Evolutionary conservation across 257 asterid species (phyloP), one percentile per base, ranked within the genome.

Genomic region (Nicotiana noctiflora): DNA sequence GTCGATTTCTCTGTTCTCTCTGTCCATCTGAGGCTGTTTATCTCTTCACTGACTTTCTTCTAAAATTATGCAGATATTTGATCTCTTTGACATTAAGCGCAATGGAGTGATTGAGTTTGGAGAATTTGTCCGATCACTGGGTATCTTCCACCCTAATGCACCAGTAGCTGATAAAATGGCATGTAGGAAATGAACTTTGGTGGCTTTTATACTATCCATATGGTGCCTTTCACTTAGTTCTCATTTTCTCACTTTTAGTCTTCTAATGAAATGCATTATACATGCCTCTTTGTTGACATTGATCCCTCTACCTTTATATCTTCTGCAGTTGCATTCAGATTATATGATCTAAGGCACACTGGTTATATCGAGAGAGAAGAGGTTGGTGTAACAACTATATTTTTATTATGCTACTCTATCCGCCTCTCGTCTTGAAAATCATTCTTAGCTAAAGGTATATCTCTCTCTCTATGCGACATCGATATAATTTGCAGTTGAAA

Each of bases 31-130:
- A 44, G n/a, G 53, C n/a, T 77, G 56, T 70, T 19, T 57, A 56
- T 56, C 23, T 13, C 34, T 57, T 77, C 56, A 34, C 57, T 2
- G 31, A 34, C 70, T 57, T 77, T 57, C 31, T 56, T 59, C 63
- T 34, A 13, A 72, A 18, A 62, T 52, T 13, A 6, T 89, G 85
- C 81, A 93, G 97, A 83, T 93, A 76, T 93, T 95, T 79, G 93
- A 95, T 83, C 78, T 90, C 82, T 95, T 95, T 80, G 99, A 93
- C 84, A 77, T 77, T 81, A 95, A 93, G 81, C 89, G 86, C 75
- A 91, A 93, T 19, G 99, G 98, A 31, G 94, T 92, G 66, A 90
- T 95, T 65, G 99, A 93, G 68, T 95, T 92, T 29, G 99, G 98
- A 49, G 99, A 95, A 68, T 95, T 95, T 65, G 94, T 92, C 53